Evolutionary conservation across 2,329 filamentous ascomycete genomes (phyloP), one percentile per base, ranked within the genome.

Genomic region (Didymellaceae sp.): DNA sequence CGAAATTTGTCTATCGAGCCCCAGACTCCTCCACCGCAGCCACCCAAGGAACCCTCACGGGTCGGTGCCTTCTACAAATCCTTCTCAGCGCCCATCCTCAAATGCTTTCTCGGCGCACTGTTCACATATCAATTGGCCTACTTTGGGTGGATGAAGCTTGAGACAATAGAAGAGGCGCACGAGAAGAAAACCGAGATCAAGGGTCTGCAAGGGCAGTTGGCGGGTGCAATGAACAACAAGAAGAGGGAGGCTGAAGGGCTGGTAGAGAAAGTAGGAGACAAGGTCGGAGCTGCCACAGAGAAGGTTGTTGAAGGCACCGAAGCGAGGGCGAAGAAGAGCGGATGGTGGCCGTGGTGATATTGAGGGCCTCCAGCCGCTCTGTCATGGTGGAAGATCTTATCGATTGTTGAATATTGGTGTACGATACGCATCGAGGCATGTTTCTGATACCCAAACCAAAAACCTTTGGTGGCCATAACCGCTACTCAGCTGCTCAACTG

Each of bases 51-150:
- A n/a, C 48, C 48, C 32, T 52, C 48, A 25, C 41, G 26, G 33
- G 48, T 52, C 21, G 74, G 82, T 40, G 77, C 80, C 37, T 92
- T 92, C 75, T 93, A 91, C 78, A 86, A 84, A 67, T 85, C 84
- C 11, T 91, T 91, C 67, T 84, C 86, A 30, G 81, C 87, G 1
- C 89, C 90, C 2, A 78, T 93, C 35, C 81, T 84, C 44, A 93
- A 91, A 75, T 85, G 86, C 45, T 83, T 90, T 58, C 79, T 93
- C 28, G 81, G 88, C 66, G 88, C 90, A 45, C 82, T 91, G 46
- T 86, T 90, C 66, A 88, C 86, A 2, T 94, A 93, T 71, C 90
- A 94, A 74, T 63, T 89, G n/a, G 74, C 82, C 11, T 93, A 92
- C 74, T 90, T 84, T 77, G 76, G 75, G 11, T 94, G 90, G 90